These are phyloP conservation scores for Ustilago shanxiensis DNA, from an alignment of 1,284 basidiomycete species.

Conservation along the genomic window DNA sequence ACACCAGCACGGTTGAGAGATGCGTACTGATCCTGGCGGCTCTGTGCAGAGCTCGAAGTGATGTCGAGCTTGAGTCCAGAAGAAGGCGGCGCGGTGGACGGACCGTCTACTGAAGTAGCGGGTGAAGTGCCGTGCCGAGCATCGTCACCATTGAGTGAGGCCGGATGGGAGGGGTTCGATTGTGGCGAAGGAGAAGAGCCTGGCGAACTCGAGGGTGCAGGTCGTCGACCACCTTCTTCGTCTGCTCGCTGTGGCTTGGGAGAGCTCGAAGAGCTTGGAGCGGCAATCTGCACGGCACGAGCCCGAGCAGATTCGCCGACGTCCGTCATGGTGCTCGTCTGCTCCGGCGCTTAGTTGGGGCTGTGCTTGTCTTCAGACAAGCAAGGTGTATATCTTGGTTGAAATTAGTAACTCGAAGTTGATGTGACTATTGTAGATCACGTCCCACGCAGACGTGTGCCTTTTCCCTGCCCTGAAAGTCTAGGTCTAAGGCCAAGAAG, in stretches of 20 bases:
- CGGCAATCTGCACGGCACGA: constrained; percentile 12
- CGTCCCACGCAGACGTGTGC: constrained; percentile 29
- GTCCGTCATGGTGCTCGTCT: constrained; percentile 21
- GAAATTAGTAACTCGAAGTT: neutral
- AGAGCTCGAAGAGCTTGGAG: constrained; percentile 4
- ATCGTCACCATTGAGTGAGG: constrained; percentile 43
- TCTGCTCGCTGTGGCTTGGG: neutral
- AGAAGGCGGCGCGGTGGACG: constrained; percentile 14
- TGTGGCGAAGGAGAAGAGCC: constrained; percentile 29
- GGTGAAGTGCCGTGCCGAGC: constrained; percentile 41
- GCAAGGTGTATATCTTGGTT: neutral
- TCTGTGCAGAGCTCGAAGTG: constrained; percentile 13
- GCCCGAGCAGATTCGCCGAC: constrained; percentile 7
- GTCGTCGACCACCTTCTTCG: constrained; percentile 5
- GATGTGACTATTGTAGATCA: neutral
- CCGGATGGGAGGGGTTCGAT: constrained; percentile 35
- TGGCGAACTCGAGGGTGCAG: constrained; percentile 18
- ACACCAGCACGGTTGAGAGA: constrained; percentile 37
- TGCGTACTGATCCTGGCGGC: constrained; percentile 36
- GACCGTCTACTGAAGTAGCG: constrained; percentile 36
- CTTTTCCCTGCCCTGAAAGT: constrained; percentile 20
- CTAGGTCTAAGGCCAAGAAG: constrained; percentile 30
- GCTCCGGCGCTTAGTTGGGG: neutral
- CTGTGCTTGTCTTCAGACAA: neutral
- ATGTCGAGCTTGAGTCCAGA: constrained; percentile 40